A percentile compares a stretch with the other conserved stretches of the same genome.
Evolutionary conservation across 2,329 filamentous ascomycete species (phyloP).

Genomic region (Cladobotryum mycophilum): DNA sequence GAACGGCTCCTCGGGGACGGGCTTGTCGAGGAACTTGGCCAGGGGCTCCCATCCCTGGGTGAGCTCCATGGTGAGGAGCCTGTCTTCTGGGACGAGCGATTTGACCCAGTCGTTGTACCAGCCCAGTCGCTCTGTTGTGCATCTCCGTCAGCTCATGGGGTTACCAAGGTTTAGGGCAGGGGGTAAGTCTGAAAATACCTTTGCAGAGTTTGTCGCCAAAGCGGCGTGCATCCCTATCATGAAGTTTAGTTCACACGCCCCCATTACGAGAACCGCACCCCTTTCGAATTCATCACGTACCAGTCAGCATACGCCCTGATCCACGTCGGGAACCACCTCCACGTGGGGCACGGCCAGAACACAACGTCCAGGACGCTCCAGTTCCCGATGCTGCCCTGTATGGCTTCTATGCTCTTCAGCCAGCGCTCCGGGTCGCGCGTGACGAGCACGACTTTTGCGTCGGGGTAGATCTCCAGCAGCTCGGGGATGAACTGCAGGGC

Average conservation of each 20-base stretch:
- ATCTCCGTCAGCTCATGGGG: neutral
- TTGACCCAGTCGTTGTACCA: constrained; percentile 8
- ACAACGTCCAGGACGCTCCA: constrained; percentile 3
- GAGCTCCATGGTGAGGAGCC: constrained; percentile 11
- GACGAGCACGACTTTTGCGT: constrained; percentile 41
- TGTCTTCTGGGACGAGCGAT: neutral
- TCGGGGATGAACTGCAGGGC: constrained; percentile 36
- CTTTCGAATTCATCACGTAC: neutral
- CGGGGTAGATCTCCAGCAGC: constrained; percentile 41
- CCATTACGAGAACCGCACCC: neutral
- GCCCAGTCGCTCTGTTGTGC: neutral
- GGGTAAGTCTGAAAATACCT: neutral
- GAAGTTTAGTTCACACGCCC: too few relatives aligned
- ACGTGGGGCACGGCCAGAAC: constrained; percentile 12
- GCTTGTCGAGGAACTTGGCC: constrained; percentile 20
- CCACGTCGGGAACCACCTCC: constrained; percentile 10
- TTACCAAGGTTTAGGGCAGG: neutral
- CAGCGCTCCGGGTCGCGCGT: constrained; percentile 30
- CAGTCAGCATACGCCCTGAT: neutral
- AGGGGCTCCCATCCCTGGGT: constrained; percentile 23
- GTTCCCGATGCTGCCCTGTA: neutral
- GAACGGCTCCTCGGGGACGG: constrained; percentile 21
- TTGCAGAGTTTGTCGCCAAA: neutral
- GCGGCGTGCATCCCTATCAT: neutral
- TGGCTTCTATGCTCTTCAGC: constrained; percentile 25